Base-by-base conservation (phyloP, 768 basidiomycete genomes). In the Termitomyces sp. region DNA sequence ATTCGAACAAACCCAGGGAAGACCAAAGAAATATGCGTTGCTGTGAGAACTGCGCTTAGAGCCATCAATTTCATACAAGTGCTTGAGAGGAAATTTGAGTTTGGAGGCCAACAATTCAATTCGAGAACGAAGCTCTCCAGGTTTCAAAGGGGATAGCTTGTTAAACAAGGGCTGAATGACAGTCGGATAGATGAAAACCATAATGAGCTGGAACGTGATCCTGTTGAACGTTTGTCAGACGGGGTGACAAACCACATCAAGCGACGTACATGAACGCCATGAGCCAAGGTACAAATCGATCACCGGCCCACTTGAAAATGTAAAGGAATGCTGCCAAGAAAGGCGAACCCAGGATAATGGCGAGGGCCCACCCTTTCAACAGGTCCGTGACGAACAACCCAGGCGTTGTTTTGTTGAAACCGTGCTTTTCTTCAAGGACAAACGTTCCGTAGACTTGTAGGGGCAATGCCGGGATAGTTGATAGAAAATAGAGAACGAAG, bases 11-110 rank as follows among this genome's bases (percentile, higher is more conserved):
- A 92, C 93, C 89, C 94, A 95, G 1, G 95, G 96, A 13, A 98
- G 82, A 59, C 96, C 96, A 63, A 94, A 98, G 80, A 98, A 98
- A 76, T 97, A 98, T n/a, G 95, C 95, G 64, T 98, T 98, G 65
- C 88, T 91, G 74, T 99, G 96, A 2, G 92, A 89, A 73, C 89
- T 93, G 50, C 96, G 86, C 77, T 97, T 97, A 37, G 91, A 94
- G 31, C 97, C 97, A 69, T 98, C 95, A 65, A 98, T 98, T 70
- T 97, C 94, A 70, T 96, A 98, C 54, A 99, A 72, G 71, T 95
- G 89, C 68, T 89, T 97, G 58, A 98, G 76, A 0, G 97, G 96
- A 82, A 98, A 99, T 58, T 88, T 85, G 66, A 98, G 87, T 67
- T 87, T 88, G 42, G 75, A 66, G 0, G 95, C 93, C 16, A 99